Conservation (phyloP, 805 yeast genomes). For the Monosporozyma solicola region DNA sequence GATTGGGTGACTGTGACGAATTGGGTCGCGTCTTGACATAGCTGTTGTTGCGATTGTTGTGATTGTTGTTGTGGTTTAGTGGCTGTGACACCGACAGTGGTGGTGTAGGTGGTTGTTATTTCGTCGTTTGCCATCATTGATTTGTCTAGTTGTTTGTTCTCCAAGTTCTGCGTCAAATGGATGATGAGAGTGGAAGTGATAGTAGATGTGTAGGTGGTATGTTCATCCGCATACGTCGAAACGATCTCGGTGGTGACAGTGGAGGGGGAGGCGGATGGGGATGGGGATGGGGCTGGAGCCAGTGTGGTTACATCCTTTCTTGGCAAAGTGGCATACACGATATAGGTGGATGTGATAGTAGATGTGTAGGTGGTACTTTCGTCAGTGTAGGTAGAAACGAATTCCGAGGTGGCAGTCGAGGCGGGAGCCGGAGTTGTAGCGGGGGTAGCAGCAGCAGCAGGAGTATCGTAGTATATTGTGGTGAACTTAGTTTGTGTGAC, state of each 20-base stretch:
- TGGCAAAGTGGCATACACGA: slow-evolving; percentile 10
- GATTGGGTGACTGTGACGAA: slow-evolving; percentile 5
- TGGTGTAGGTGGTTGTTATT: not conserved
- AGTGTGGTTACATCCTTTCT: slow-evolving; percentile 3
- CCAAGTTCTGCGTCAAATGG: not conserved
- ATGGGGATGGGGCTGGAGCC: slow-evolving; percentile 6
- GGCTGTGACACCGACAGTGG: not conserved
- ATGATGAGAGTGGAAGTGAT: not conserved
- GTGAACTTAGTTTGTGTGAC: slow-evolving; percentile 6
- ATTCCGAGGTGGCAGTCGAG: not conserved
- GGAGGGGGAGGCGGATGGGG: slow-evolving; percentile 7
- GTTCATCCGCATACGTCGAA: slow-evolving; percentile 4
- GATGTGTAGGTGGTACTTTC: slow-evolving; percentile 10
- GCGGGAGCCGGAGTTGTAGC: not conserved
- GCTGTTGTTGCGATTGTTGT: no score
- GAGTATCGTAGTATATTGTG: slow-evolving; percentile 5
- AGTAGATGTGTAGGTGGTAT: slow-evolving; percentile 1
- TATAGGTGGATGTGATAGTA: slow-evolving; percentile 16
- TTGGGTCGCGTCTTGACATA: slow-evolving; percentile 3
- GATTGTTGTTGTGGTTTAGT: no score
- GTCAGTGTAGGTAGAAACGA: not conserved
- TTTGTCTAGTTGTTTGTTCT: slow-evolving; percentile 2
- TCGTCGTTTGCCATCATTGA: not conserved
- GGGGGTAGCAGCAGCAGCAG: not conserved
- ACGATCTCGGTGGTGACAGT: slow-evolving; percentile 8